phyloP scores from a whole-genome alignment of 139 green algal species.

The Mychonastes homosphaera region DNA sequence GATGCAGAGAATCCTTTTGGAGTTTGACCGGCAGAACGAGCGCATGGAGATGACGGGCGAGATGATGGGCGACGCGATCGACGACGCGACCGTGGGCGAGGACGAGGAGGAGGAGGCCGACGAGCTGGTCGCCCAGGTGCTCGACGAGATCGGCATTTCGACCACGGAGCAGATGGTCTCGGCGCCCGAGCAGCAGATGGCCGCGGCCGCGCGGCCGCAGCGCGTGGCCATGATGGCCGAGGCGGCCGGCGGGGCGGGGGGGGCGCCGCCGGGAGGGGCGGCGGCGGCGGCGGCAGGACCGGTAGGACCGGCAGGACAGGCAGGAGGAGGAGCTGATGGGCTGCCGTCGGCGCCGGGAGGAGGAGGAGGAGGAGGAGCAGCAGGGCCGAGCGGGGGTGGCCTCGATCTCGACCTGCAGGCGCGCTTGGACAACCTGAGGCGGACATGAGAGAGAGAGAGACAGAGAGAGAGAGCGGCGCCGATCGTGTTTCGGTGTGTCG shows the following conservation, averaged over 20 bases:
- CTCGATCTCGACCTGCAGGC: constrained; percentile 74
- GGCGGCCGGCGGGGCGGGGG: too few species aligned
- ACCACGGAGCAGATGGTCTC: constrained; percentile 18
- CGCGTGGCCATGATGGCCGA: too few species aligned
- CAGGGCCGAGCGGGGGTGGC: constrained; percentile 17
- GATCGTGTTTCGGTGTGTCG: too few species aligned
- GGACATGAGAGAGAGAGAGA: too few species aligned
- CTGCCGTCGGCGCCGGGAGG: constrained; percentile 12
- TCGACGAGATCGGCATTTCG: constrained; percentile 83
- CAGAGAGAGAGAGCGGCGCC: too few species aligned
- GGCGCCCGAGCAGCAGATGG: constrained; percentile 18
- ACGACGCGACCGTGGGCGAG: constrained; percentile 84
- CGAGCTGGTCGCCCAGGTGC: constrained; percentile 81
- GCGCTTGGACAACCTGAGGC: constrained; percentile 65
- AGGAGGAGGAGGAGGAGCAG: constrained; percentile 11
- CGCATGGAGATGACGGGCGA: constrained; percentile 96
- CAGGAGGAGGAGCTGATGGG: too few species aligned
- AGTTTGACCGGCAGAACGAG: constrained; percentile 98
- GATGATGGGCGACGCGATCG: constrained; percentile 92
- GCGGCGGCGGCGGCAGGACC: constrained; percentile 1
- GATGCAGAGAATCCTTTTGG: constrained; percentile 85
- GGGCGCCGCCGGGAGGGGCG: too few species aligned
- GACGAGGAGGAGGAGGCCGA: constrained; percentile 94
- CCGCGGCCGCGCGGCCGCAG: constrained; percentile 17
- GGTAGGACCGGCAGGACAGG: not conserved